These are phyloP conservation scores for Escallonia herrerae DNA, from an alignment of 129 eudicot genomes.

Conservation along the genomic window DNA sequence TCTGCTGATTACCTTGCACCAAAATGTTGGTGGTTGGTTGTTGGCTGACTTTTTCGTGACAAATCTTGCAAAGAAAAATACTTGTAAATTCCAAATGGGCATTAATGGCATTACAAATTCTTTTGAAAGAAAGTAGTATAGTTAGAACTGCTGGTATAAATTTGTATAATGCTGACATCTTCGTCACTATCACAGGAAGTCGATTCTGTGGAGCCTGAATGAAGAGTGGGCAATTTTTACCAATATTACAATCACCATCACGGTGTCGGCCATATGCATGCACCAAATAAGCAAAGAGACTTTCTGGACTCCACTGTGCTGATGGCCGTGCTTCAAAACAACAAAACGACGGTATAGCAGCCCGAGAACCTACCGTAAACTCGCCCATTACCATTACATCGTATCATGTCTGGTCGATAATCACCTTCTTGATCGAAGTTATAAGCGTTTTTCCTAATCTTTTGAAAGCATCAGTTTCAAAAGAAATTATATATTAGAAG, in stretches of 20 bases:
- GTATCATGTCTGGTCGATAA: slow-evolving; percentile 5
- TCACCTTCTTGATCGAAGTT: neutral
- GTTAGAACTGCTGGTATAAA: slow-evolving; percentile 5
- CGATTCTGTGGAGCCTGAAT: slow-evolving; percentile 5
- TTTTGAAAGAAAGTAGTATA: too few relatives aligned
- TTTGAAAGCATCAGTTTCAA: slow-evolving; percentile 3
- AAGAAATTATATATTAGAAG: slow-evolving; percentile 1
- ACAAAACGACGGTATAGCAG: slow-evolving; percentile 4
- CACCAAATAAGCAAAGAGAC: neutral
- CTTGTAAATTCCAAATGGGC: too few relatives aligned
- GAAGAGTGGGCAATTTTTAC: slow-evolving; percentile 4
- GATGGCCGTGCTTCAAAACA: slow-evolving; percentile 11
- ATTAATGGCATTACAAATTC: too few relatives aligned
- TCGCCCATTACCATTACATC: neutral
- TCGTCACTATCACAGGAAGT: slow-evolving; percentile 12
- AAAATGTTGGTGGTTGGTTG: too few relatives aligned
- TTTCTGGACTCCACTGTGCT: neutral
- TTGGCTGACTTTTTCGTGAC: too few relatives aligned
- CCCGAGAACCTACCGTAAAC: neutral
- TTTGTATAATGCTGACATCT: slow-evolving; percentile 12
- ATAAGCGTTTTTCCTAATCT: slow-evolving; percentile 13
- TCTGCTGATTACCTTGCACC: too few relatives aligned
- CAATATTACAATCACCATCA: slow-evolving; percentile 13
- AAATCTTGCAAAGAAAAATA: too few relatives aligned
- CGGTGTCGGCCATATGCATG: neutral